These are phyloP conservation scores for Diaporthe velutina DNA, from an alignment of 2,329 filamentous ascomycete species.

Conservation along the genomic window DNA sequence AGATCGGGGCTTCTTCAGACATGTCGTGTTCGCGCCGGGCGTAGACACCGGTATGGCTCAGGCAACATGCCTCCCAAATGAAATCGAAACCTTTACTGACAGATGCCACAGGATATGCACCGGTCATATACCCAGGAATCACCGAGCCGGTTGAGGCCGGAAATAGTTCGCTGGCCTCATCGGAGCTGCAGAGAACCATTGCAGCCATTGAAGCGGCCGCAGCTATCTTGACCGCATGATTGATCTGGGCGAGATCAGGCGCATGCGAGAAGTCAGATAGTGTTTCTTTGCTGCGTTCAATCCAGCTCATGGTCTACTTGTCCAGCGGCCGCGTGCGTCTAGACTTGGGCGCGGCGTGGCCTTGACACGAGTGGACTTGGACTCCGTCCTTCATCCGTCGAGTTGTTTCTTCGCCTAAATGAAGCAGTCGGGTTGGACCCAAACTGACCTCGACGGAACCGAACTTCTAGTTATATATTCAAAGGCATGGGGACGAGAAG, in stretches of 20 bases:
- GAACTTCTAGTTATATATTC: too few species aligned
- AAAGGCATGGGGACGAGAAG: neutral
- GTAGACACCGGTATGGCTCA: constrained; percentile 1
- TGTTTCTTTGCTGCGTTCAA: neutral
- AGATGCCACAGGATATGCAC: neutral
- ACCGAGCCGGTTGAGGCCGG: constrained; percentile 12
- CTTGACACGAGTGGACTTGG: too few species aligned
- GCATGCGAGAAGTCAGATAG: neutral
- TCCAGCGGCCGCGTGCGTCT: too few species aligned
- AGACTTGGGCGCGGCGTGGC: too few species aligned
- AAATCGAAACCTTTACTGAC: neutral
- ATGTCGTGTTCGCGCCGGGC: constrained; percentile 14
- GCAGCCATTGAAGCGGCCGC: constrained; percentile 8
- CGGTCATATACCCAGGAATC: neutral
- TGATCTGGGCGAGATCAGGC: neutral
- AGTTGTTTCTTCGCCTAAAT: too few species aligned
- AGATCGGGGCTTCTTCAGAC: neutral
- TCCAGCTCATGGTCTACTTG: too few species aligned
- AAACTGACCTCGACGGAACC: neutral
- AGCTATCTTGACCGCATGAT: neutral
- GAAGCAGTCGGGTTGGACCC: neutral
- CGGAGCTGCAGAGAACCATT: constrained; percentile 11
- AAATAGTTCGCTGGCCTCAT: constrained; percentile 6
- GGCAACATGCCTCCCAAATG: neutral
- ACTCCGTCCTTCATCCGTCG: too few species aligned